Base-by-base conservation (phyloP, 164 flowering plant genomes). In the Warburgia ugandensis region DNA sequence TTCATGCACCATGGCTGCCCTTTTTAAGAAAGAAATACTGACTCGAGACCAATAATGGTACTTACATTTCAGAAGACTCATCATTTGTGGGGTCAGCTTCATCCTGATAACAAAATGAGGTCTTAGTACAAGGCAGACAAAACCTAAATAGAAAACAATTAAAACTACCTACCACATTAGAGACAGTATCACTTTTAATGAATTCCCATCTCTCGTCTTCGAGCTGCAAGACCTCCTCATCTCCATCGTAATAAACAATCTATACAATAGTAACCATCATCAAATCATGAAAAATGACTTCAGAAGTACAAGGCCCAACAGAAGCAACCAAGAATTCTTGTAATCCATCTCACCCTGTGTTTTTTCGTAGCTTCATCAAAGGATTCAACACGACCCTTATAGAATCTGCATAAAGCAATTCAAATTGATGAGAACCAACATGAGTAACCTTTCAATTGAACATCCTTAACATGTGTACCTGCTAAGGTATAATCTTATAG, bases 171-270 rank as follows among this genome's bases (percentile, higher is more conserved):
- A 84, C 91, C 83, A 17, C 69, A 45, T 60, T 69, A 13, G 77
- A 46, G 3, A 21, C 54, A 44, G 60, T 28, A 1, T 62, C 73
- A 29, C 50, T 72, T 23, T 36, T 55, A 36, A 87, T 46, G 29
- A 74, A 29, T 52, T 67, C 59, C 84, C 85, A 87, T 38, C 17
- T 53, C 60, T 91, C 77, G 48, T 58, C 62, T 32, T 54, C 64
- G 19, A 91, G 88, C 56, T 57, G 49, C 52, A 91, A 55, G 27
- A 40, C 50, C 62, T 91, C 98, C 52, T 48, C 45, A 56, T 91
- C 98, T 16, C 92, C 96, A 61, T 91, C 98, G 66, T 0, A 21
- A 61, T 91, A 91, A 6, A 55, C 6, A 40, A 90, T 75, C 97
- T 90, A 50, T 30, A 58, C 17, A 40, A 21, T n/a, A n/a, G n/a